Base-by-base conservation (phyloP, 805 yeast species). In the Kodamaea sagamina region DNA sequence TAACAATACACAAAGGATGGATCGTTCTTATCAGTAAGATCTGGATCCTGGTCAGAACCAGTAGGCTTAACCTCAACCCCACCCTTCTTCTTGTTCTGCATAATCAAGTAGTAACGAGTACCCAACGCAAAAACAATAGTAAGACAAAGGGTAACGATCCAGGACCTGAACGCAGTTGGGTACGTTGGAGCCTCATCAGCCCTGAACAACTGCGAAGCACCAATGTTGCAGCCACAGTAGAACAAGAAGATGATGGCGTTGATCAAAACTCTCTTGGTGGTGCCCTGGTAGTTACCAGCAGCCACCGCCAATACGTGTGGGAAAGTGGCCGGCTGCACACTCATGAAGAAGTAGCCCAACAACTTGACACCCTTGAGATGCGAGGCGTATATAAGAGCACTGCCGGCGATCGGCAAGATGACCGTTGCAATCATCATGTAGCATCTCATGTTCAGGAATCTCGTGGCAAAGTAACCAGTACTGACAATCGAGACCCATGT, bases 21-120 rank as follows among this genome's bases (percentile, higher is more conserved):
- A 57, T 79, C 79, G 55, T 79, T 76, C 41, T 60, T 63, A 51
- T 77, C 82, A 3, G 83, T 79, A 55, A 75, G 57, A 51, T 79
- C 83, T 17, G 73, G 70, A 50, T 71, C 12, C 6, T 27, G 31
- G 16, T 7, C 34, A 29, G 34, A 29, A 29, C 34, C 34, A 15
- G 17, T 19, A 13, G 34, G 17, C 42, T 27, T 31, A 1, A 43
- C 50, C 10, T 49, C 58, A 8, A 43, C 53, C 35, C 45, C 45
- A 32, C 68, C 75, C 47, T 72, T 65, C 35, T 54, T 56, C 41
- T 59, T 65, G 54, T 77, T 77, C 12, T 57, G 18, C 36, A 71
- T 48, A 11, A 55, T 41, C 26, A 19, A n/a, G 32, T 43, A 37
- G 19, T 25, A 36, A 21, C 50, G 21, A 8, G 38, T 25, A 10